A percentile compares a stretch with the other conserved stretches of the same genome.
Evolutionary conservation across 352 stramenopile species (phyloP).

Genomic region (Phytophthora sp.): DNA sequence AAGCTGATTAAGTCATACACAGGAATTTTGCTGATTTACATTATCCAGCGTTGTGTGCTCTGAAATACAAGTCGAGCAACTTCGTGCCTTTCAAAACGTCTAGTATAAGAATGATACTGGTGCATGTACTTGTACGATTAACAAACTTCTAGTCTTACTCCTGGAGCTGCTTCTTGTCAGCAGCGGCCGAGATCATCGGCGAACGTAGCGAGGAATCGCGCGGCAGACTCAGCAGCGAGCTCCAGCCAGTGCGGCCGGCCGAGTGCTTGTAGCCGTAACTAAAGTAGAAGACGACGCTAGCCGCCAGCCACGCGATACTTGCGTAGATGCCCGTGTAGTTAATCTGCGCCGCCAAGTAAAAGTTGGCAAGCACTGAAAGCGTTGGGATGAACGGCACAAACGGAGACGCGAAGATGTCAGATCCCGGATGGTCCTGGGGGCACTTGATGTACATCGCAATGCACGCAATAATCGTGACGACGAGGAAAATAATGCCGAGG

Average conservation of each 20-base stretch:
- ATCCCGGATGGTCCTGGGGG: slow-evolving; percentile 50
- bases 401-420: slow-evolving; percentile 60
- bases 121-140: slow-evolving; percentile 20
- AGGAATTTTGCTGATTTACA: not conserved
- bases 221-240: slow-evolving; percentile 53
- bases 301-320: slow-evolving; percentile 58
- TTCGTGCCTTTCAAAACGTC: not conserved
- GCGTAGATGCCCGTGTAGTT: slow-evolving; percentile 55
- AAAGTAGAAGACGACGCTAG: slow-evolving; percentile 76
- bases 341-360: slow-evolving; percentile 75
- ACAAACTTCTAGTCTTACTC: slow-evolving; percentile 22
- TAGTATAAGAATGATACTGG: not conserved
- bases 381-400: slow-evolving; percentile 73
- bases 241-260: slow-evolving; percentile 68
- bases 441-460: slow-evolving; percentile 65
- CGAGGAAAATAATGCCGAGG: slow-evolving; percentile 57
- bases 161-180: slow-evolving; percentile 49
- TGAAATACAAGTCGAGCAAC: too few relatives aligned
- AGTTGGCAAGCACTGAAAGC: slow-evolving; percentile 67
- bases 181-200: slow-evolving; percentile 52
- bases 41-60: not conserved
- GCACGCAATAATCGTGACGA: slow-evolving; percentile 31
- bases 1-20: slow-evolving; percentile 13
- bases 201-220: slow-evolving; percentile 49
- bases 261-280: slow-evolving; percentile 77